Conservation (phyloP, 2,329 filamentous ascomycete genomes). For the Calycina marina region DNA sequence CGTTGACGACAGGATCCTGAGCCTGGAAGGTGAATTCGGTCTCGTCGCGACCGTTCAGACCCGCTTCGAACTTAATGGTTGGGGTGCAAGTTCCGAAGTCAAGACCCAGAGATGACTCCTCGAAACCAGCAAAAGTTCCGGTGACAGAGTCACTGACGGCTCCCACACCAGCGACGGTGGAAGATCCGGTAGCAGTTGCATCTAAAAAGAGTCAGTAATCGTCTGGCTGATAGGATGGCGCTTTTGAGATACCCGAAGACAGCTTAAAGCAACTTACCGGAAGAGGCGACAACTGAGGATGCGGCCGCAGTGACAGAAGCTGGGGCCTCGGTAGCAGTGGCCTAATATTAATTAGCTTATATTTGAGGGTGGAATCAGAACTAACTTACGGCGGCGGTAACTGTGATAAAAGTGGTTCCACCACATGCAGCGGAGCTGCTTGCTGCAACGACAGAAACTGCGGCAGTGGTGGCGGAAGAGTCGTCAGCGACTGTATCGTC, state of each 20-base stretch:
- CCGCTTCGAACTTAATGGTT: slow-evolving; percentile 40
- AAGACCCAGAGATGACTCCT: slow-evolving; percentile 23
- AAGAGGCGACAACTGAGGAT: slow-evolving; percentile 12
- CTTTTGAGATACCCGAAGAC: too few species aligned
- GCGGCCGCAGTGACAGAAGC: slow-evolving; percentile 5
- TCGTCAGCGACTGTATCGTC: not conserved
- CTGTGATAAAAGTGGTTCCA: slow-evolving; percentile 3
- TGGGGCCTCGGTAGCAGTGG: slow-evolving; percentile 5
- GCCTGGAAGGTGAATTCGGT: slow-evolving; percentile 55
- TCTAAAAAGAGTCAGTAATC: too few species aligned
- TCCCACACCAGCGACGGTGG: slow-evolving; percentile 5
- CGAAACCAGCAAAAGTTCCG: slow-evolving; percentile 11
- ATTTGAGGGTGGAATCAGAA: too few species aligned
- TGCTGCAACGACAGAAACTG: not conserved
- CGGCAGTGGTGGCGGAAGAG: not conserved
- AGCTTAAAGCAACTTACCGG: too few species aligned
- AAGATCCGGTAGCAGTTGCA: slow-evolving; percentile 16
- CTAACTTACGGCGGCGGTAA: slow-evolving; percentile 6
- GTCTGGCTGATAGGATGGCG: too few species aligned
- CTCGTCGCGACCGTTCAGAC: slow-evolving; percentile 33
- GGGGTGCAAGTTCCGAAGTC: slow-evolving; percentile 36
- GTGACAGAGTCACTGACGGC: slow-evolving; percentile 9
- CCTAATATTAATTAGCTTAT: too few species aligned
- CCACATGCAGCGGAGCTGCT: not conserved
- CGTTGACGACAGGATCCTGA: slow-evolving; percentile 41